These are phyloP conservation scores for Hura crepitans DNA, from an alignment of 441 rosid genomes.

Conservation along the genomic window DNA sequence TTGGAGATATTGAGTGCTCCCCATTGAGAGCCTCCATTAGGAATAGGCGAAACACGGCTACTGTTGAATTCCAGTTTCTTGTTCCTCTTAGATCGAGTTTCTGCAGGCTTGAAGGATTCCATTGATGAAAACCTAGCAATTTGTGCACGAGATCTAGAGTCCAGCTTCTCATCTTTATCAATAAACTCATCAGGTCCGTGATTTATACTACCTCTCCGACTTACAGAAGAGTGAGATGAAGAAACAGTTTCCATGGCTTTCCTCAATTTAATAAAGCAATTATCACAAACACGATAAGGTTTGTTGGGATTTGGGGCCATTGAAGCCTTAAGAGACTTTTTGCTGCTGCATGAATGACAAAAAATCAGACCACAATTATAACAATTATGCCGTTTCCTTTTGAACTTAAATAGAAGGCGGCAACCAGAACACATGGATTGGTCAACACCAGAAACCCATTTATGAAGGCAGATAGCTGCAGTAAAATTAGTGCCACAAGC, in stretches of 20 bases:
- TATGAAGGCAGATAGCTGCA: conserved; percentile 90
- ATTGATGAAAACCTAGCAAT: conserved; percentile 72
- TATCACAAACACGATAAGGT: conserved; percentile 85
- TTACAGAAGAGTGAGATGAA: conserved; percentile 55
- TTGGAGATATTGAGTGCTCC: conserved; percentile 69
- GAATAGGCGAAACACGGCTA: conserved; percentile 86
- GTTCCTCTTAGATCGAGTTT: conserved; percentile 65
- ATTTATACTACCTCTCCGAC: conserved; percentile 71
- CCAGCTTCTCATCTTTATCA: conserved; percentile 76
- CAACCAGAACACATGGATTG: conserved; percentile 99
- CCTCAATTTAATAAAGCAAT: conserved; percentile 70
- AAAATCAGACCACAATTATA: conserved; percentile 90
- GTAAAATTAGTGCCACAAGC: conserved; percentile 87
- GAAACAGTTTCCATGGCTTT: conserved; percentile 65
- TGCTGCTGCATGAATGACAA: conserved; percentile 88
- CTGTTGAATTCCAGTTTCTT: conserved; percentile 82
- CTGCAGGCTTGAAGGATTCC: conserved; percentile 74
- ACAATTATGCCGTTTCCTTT: conserved; percentile 93
- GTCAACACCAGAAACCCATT: conserved; percentile 88
- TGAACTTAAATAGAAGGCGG: conserved; percentile 80
- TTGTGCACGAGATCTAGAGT: conserved; percentile 65
- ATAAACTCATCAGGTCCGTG: conserved; percentile 47
- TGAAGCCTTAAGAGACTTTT: conserved; percentile 81
- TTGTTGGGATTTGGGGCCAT: conserved; percentile 96
- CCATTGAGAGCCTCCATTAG: conserved; percentile 77